These are phyloP conservation scores for Annulohypoxylon moriforme DNA, from an alignment of 495 filamentous ascomycete genomes.

Conservation along the genomic window DNA sequence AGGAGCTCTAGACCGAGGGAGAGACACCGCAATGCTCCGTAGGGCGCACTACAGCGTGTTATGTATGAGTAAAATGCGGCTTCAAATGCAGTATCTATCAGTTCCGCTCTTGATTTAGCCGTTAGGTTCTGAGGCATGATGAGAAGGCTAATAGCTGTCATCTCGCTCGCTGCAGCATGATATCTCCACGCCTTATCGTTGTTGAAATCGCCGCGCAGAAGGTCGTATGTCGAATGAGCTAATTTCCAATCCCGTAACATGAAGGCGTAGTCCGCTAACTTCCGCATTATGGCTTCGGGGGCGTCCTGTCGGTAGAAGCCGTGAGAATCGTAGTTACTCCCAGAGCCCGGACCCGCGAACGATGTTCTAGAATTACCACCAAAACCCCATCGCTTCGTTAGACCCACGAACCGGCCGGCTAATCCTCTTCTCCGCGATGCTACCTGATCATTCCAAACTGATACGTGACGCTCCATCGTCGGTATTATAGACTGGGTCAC, in stretches of 20 bases:
- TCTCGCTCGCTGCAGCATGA: constrained; percentile 91
- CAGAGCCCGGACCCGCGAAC: constrained; percentile 51
- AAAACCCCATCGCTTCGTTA: constrained; percentile 90
- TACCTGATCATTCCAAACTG: constrained; percentile 96
- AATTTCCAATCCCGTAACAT: constrained; percentile 96
- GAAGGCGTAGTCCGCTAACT: constrained; percentile 93
- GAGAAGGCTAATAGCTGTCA: constrained; percentile 85
- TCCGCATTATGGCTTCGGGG: constrained; percentile 90
- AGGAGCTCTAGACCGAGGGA: constrained; percentile 83
- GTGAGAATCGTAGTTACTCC: constrained; percentile 81
- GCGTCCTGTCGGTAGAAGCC: constrained; percentile 87
- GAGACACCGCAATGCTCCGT: constrained; percentile 81
- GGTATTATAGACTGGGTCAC: constrained; percentile 92
- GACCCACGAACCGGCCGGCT: constrained; percentile 87
- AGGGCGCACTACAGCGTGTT: constrained; percentile 78
- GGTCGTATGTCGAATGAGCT: constrained; percentile 89
- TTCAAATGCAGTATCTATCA: constrained; percentile 85
- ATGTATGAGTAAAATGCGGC: constrained; percentile 91
- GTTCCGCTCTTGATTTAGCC: constrained; percentile 79
- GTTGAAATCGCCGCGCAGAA: constrained; percentile 85
- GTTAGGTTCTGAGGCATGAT: constrained; percentile 76
- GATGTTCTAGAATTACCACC: constrained; percentile 64
- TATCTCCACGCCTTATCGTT: constrained; percentile 98
- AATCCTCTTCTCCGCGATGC: constrained; percentile 89
- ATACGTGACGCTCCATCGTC: constrained; percentile 90